Evolutionary conservation across 495 filamentous ascomycete species (phyloP).

Genomic region (Aspergillus saccharolyticus): DNA sequence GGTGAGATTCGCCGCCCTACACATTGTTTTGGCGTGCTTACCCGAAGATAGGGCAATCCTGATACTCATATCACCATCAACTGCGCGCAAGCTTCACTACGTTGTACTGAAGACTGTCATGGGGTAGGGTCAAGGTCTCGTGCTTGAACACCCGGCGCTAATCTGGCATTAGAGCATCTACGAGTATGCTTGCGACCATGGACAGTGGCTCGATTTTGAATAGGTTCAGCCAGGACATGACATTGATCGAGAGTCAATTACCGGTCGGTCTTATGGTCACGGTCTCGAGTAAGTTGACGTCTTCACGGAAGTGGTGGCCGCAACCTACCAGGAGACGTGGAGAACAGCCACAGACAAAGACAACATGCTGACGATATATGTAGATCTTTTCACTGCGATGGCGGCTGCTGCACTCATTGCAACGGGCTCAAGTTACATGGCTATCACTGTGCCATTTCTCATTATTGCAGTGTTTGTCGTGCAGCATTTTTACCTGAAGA

Average conservation of each 20-base stretch:
- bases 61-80: neutral
- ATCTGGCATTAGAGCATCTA: neutral
- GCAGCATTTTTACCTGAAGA: neutral
- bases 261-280: neutral
- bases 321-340: neutral
- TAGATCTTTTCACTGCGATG: neutral
- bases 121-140: neutral
- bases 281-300: neutral
- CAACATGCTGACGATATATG: neutral
- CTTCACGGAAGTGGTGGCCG: neutral
- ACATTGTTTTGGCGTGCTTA: neutral
- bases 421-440: neutral
- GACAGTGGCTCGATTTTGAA: neutral
- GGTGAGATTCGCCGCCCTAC: neutral
- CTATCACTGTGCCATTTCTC: neutral
- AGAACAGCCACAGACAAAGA: neutral
- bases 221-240: slow-evolving; percentile 2
- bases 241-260: neutral
- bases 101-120: slow-evolving; percentile 1
- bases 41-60: neutral
- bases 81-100: neutral
- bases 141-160: neutral
- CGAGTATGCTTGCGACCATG: neutral
- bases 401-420: neutral
- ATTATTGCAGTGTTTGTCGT: neutral